Base-by-base conservation (phyloP, 1,284 basidiomycete species). In the Puccinia novopanici region DNA sequence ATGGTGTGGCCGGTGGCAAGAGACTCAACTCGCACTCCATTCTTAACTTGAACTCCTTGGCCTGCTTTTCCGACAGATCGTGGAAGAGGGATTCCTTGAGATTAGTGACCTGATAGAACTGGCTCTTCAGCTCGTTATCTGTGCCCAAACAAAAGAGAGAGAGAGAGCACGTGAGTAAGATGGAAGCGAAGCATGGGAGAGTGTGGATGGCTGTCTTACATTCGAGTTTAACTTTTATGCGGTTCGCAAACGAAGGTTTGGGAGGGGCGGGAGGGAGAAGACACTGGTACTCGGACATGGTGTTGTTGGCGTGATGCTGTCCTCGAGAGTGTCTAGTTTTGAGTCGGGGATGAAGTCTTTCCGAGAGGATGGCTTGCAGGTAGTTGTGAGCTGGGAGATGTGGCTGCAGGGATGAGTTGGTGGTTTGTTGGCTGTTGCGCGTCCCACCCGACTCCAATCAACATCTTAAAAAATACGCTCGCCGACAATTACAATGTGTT, bases 11-110 rank as follows among this genome's bases (percentile, higher is more conserved):
- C n/a, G n/a, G n/a, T n/a, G 24, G 4, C 55, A 57, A 24, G n/a
- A 4, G 9, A 67, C 65, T 67, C 65, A 67, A 67, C 65, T 67
- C 65, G 65, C 65, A 67, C 45, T 67, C 65, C 65, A 67, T 67
- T 17, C 65, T 42, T 17, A 67, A 15, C 65, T 67, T 67, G 17
- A 67, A 48, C 45, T 67, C 65, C 17, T 67, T 67, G 37, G 65
- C 37, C 34, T 48, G 65, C n/a, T 67, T 67, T n/a, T 67, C 65
- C 13, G 65, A 67, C n/a, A 67, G 45, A 24, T 67, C 65, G 24
- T 48, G 40, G 2, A 67, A 45, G 37, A 67, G 65, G 6, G 65
- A 45, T 45, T 67, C 65, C 34, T 48, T 67, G 13, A 67, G 65
- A 48, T 67, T 67, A 45, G 37, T 45, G 40, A 45, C 65, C 22